A percentile compares a stretch with the other conserved stretches of the same genome.
Conservation (phyloP, 768 basidiomycete genomes). For the Trametes cinnabarina region DNA sequence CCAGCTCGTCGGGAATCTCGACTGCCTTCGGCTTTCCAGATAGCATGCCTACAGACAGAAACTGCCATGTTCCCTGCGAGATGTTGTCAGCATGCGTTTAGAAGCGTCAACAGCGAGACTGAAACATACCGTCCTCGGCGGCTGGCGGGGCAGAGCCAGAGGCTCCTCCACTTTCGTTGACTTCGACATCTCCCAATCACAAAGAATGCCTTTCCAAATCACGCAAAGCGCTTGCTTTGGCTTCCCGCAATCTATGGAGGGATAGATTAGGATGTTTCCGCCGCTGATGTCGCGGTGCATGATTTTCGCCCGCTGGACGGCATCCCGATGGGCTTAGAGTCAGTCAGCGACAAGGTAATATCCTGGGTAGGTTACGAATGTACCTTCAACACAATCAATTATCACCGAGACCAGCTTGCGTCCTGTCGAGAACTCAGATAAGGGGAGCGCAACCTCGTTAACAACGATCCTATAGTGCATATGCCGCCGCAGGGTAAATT, state of each 20-base stretch:
- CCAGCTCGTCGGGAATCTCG: conserved; percentile 16
- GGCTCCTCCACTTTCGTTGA: background rate
- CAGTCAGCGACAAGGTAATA: no score
- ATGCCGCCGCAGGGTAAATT: background rate
- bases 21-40: background rate
- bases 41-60: conserved; percentile 6
- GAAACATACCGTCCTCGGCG: conserved; percentile 1
- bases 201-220: background rate
- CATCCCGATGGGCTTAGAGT: background rate
- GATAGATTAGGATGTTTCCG: conserved; percentile 7
- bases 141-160: background rate
- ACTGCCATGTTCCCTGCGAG: conserved; percentile 20
- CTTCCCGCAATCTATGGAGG: background rate
- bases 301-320: background rate
- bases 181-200: conserved; percentile 10
- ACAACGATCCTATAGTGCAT: conserved; percentile 8
- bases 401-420: background rate
- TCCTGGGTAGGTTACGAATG: background rate
- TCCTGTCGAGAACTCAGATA: background rate
- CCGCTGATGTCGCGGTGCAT: conserved; percentile 6
- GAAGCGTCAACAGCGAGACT: background rate
- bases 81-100: background rate
- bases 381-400: background rate
- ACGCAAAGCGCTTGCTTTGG: no score
- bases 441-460: conserved; percentile 1